A percentile compares a stretch with the other conserved stretches of the same genome.
Conservation (phyloP, 2,329 filamentous ascomycete genomes). For the Neopestalotiopsis sp. region DNA sequence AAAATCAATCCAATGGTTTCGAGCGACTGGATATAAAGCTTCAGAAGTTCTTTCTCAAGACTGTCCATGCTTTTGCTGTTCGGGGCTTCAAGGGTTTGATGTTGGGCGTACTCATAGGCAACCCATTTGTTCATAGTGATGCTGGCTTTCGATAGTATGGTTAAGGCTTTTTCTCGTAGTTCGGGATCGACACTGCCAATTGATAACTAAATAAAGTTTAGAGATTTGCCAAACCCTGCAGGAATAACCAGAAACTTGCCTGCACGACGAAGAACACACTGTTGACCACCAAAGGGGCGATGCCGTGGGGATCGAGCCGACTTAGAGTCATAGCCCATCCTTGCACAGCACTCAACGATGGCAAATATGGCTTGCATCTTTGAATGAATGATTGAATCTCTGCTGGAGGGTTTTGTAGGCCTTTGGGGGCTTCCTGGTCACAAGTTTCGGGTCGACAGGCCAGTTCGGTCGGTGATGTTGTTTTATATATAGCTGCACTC, state of each 20-base stretch:
- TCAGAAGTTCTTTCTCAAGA: not conserved
- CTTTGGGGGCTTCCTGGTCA: no score
- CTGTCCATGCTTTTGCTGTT: not conserved
- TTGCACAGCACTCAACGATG: not conserved
- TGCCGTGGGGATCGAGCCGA: not conserved
- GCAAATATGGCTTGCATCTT: not conserved
- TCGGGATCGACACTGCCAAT: not conserved
- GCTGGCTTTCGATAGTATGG: not conserved
- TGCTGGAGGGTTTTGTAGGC: not conserved
- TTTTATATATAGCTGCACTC: no score
- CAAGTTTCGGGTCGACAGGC: no score
- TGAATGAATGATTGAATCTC: no score
- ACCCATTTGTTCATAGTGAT: not conserved
- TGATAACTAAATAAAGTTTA: not conserved
- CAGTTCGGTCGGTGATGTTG: no score
- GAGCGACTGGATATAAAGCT: not conserved
- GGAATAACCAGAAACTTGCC: not conserved
- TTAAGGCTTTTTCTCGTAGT: not conserved
- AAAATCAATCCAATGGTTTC: not conserved
- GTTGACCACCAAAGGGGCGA: not conserved
- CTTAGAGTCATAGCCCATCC: not conserved
- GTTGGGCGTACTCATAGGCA: not conserved
- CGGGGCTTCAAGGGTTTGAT: not conserved
- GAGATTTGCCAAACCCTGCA: not conserved
- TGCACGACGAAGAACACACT: not conserved